Evolutionary conservation across 768 basidiomycete genomes (phyloP), one percentile per base, ranked within the genome.

Genomic region (Mycena indigotica): DNA sequence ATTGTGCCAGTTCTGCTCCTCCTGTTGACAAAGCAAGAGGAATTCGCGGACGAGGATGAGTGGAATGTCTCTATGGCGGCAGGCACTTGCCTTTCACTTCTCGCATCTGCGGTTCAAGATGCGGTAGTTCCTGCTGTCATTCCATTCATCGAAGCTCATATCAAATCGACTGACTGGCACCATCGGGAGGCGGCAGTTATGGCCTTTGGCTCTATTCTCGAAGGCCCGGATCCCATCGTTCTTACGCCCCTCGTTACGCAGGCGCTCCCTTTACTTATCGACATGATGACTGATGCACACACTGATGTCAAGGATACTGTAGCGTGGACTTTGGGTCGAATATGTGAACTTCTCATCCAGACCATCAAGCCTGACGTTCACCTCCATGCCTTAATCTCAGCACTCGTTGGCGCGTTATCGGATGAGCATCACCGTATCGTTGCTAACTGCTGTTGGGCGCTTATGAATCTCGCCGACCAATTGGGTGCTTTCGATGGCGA

Each of bases 11-110:
- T 98, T 6, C 83, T 99, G 8, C 80, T 99, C 23, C 80, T 85
- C 38, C 84, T 98, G 21, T 83, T 98, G 57, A 93, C 90, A 2
- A 89, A 85, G 62, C 97, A 99, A 72, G 93, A 95, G 65, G 97
- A 98, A 69, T 94, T 98, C 64, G 94, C 93, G 1, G 95, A 96
- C 41, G 96, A 98, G 63, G 97, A 98, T 65, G 97, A 99, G 70
- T 99, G 97, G 97, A 96, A 96, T 67, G 86, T 96, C 39, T 88
- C 94, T 16, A 98, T 98, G 96, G 93, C 96, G 19, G 95, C 93
- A 10, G 93, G 89, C 21, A 95, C 93, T 2, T 97, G 95, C 72
- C 80, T 99, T 52, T 79, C 85, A 21, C 87, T 94, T 52, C 85
- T 98, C 60, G 93, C 97, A 0, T 87, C 89, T 57, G 92, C 95